A percentile compares a stretch with the other conserved stretches of the same genome.
phyloP scores from a whole-genome alignment of 2,329 filamentous ascomycete genomes.

The Dactylellina drechsleri region DNA sequence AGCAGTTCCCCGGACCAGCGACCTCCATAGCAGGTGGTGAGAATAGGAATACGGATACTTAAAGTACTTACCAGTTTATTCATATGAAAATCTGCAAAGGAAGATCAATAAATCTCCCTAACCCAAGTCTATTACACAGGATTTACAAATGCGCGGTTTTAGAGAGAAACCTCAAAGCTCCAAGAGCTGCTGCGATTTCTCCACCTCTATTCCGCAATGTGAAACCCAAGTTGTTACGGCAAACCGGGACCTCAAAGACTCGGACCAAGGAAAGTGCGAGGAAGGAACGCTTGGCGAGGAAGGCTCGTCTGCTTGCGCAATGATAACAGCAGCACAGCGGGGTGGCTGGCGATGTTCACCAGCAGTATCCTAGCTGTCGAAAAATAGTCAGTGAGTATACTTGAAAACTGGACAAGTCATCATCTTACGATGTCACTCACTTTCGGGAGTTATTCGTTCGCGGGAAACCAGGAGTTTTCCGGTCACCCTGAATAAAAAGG shows the following conservation, averaged over 20 bases:
- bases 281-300: conserved; percentile 39
- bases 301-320: conserved; percentile 29
- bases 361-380: conserved; percentile 7
- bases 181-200: conserved; percentile 40
- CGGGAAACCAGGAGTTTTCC: conserved; percentile 34
- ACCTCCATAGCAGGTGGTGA: background rate
- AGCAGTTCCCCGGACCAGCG: conserved; percentile 10
- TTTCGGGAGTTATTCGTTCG: conserved; percentile 25
- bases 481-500: conserved; percentile 39
- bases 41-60: background rate
- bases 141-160: conserved; percentile 31
- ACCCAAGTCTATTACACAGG: conserved; percentile 14
- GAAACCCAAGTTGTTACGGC: conserved; percentile 51
- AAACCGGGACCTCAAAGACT: conserved; percentile 29
- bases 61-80: conserved; percentile 53
- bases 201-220: conserved; percentile 38
- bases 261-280: conserved; percentile 28
- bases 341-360: conserved; percentile 19
- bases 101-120: conserved; percentile 51
- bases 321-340: conserved; percentile 26
- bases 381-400: conserved; percentile 14
- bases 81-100: conserved; percentile 54
- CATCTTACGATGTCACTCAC: conserved; percentile 25
- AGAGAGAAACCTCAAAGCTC: conserved; percentile 23
- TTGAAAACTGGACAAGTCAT: conserved; percentile 26